phyloP scores from a whole-genome alignment of 1,284 basidiomycete genomes.

The Pseudozyma pruni region DNA sequence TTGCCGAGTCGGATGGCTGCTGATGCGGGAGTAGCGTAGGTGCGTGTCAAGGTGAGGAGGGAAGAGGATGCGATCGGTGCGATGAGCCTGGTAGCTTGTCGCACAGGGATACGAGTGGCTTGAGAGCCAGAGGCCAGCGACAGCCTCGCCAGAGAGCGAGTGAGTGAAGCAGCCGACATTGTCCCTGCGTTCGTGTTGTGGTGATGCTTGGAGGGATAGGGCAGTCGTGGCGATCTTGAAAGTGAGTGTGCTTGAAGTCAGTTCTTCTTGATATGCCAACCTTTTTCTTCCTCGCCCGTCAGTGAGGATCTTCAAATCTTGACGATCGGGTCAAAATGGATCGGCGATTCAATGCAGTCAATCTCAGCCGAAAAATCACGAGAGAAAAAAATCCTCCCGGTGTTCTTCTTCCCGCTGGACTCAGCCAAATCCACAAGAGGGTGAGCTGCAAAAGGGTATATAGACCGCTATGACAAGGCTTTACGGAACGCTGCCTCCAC shows the following conservation, averaged over 20 bases:
- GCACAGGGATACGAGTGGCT: slow-evolving; percentile 11
- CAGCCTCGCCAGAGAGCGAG: slow-evolving; percentile 31
- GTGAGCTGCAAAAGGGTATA: too few species aligned
- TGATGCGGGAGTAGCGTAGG: slow-evolving; percentile 34
- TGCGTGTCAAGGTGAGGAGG: slow-evolving; percentile 8
- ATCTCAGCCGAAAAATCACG: too few species aligned
- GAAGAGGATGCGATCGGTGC: slow-evolving; percentile 14
- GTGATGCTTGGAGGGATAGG: background rate
- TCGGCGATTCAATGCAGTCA: too few species aligned
- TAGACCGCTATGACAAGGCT: too few species aligned
- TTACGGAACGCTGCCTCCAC: background rate
- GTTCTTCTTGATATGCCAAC: slow-evolving; percentile 12
- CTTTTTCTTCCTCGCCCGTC: slow-evolving; percentile 12
- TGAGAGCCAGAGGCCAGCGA: slow-evolving; percentile 28
- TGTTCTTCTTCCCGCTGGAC: background rate
- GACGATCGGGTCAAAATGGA: background rate
- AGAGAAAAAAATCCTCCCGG: too few species aligned
- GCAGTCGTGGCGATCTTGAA: too few species aligned
- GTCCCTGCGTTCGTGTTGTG: too few species aligned
- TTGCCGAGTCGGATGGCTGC: slow-evolving; percentile 41
- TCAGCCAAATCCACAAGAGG: too few species aligned
- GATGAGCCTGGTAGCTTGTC: slow-evolving; percentile 15
- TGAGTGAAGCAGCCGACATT: slow-evolving; percentile 41
- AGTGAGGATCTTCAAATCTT: background rate
- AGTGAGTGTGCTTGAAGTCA: background rate